Conservation (phyloP, 805 yeast species). For the Ogataea glucozyma region DNA sequence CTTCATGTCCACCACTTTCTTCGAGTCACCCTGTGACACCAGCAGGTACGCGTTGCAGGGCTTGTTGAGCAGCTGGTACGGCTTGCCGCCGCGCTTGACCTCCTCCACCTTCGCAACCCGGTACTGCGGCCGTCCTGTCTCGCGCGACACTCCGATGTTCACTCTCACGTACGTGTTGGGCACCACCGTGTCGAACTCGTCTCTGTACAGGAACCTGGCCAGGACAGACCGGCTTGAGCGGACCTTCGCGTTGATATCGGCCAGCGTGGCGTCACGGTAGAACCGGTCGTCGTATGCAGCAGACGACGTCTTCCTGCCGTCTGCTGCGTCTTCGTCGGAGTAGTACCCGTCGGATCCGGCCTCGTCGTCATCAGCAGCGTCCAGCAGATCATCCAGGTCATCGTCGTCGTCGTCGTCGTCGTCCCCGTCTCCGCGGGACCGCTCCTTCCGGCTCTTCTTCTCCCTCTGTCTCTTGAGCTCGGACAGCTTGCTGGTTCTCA, state of each 20-base stretch:
- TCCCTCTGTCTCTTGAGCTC: conserved; percentile 41
- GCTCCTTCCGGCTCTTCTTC: conserved; percentile 34
- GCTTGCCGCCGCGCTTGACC: conserved; percentile 42
- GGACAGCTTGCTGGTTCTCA: conserved; percentile 37
- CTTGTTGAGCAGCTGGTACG: conserved; percentile 44
- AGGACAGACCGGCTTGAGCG: conserved; percentile 78
- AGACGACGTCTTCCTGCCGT: conserved; percentile 49
- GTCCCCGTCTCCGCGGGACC: too few relatives aligned
- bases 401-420: conserved; percentile 39
- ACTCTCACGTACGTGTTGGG: conserved; percentile 80
- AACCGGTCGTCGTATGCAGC: conserved; percentile 38
- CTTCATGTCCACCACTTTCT: conserved; percentile 73
- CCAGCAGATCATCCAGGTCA: too few relatives aligned
- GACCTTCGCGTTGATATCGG: conserved; percentile 65
- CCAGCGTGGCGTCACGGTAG: conserved; percentile 48
- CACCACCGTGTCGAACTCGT: conserved; percentile 70
- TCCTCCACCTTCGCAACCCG: conserved; percentile 82
- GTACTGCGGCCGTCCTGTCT: conserved; percentile 65
- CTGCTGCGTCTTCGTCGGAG: conserved; percentile 26
- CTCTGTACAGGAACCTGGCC: conserved; percentile 75
- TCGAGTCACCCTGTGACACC: conserved; percentile 80
- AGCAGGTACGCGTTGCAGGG: conserved; percentile 56
- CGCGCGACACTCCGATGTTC: conserved; percentile 71
- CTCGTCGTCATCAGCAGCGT: too few relatives aligned
- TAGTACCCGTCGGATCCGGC: conserved; percentile 40